Evolutionary conservation across 2,329 filamentous ascomycete genomes (phyloP).

Genomic region (Sporothrix mexicana): DNA sequence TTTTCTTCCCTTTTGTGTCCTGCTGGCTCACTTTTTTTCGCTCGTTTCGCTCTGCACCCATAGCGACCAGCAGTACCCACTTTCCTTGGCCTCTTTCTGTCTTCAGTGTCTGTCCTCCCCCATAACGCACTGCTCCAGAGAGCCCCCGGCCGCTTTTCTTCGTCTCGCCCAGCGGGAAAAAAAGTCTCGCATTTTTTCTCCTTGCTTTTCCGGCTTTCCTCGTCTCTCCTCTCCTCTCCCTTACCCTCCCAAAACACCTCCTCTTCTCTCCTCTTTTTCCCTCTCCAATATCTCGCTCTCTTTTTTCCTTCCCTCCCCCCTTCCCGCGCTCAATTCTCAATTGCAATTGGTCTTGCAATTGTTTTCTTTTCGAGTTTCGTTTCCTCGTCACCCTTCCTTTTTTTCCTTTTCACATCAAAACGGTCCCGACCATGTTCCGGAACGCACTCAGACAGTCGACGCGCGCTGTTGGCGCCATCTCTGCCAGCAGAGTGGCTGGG

Average conservation of each 20-base stretch:
- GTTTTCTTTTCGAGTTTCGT: constrained; percentile 42
- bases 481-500: constrained; percentile 89
- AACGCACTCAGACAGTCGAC: constrained; percentile 97
- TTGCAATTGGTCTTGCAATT: constrained; percentile 63
- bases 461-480: constrained; percentile 92
- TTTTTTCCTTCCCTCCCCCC: constrained; percentile 18
- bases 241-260: constrained; percentile 31
- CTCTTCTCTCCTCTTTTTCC: constrained; percentile 24
- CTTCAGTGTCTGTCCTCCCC: neutral
- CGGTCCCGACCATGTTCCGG: constrained; percentile 78
- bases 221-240: constrained; percentile 30
- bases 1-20: constrained; percentile 26
- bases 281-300: constrained; percentile 20
- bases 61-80: constrained; percentile 23
- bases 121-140: neutral
- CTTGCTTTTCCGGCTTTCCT: constrained; percentile 37
- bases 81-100: constrained; percentile 21
- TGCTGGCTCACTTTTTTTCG: constrained; percentile 24
- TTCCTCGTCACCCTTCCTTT: constrained; percentile 55
- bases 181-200: constrained; percentile 37
- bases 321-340: constrained; percentile 48
- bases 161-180: constrained; percentile 31
- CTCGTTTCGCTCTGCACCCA: constrained; percentile 22
- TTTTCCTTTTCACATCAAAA: constrained; percentile 31
- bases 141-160: constrained; percentile 34